Base-by-base conservation (phyloP, 1,284 basidiomycete species). In the Takashimella koratensis region DNA sequence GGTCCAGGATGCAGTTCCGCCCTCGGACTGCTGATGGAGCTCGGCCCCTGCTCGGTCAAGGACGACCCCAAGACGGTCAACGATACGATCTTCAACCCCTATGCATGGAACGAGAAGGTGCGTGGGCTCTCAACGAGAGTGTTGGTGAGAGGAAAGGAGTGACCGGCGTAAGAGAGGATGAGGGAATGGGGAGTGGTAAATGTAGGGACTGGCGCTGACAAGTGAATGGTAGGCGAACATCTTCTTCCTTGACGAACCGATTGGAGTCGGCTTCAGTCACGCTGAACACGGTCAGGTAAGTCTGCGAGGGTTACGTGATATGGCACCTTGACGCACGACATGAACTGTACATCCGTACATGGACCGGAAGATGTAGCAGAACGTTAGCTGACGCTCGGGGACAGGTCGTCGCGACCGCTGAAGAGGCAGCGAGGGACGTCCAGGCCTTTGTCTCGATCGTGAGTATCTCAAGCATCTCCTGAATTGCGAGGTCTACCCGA, bases 381-480 rank as follows among this genome's bases (percentile, higher is more conserved):
- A 39, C 42, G 42, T 1, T 36, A 49, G 13, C 2, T 13, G 24
- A 10, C 22, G 19, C 8, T 22, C n/a, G 5, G 16, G 30, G 8
- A 8, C 16, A 86, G 65, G 67, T 71, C 20, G 83, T 86, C 39
- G 82, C 82, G 45, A 75, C 67, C 1, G 86, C 86, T 0, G 86
- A 88, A 70, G 83, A 85, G 26, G 87, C 87, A 0, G 85, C 86
- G 3, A 80, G 80, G 58, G 84, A 88, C 68, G 76, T 88, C 20
- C 78, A 84, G 47, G 84, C 86, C 0, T 88, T 89, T 73, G 76
- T 87, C 48, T 77, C 81, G 11, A 85, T 88, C 52, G 70, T 70
- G 30, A 51, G 67, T 62, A n/a, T n/a, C n/a, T n/a, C n/a, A n/a
- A n/a, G n/a, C n/a, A n/a, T n/a, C n/a, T n/a, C n/a, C n/a, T n/a